These are phyloP conservation scores for Arthrinium puccinioides DNA, from an alignment of 2,329 filamentous ascomycete species.

Conservation along the genomic window DNA sequence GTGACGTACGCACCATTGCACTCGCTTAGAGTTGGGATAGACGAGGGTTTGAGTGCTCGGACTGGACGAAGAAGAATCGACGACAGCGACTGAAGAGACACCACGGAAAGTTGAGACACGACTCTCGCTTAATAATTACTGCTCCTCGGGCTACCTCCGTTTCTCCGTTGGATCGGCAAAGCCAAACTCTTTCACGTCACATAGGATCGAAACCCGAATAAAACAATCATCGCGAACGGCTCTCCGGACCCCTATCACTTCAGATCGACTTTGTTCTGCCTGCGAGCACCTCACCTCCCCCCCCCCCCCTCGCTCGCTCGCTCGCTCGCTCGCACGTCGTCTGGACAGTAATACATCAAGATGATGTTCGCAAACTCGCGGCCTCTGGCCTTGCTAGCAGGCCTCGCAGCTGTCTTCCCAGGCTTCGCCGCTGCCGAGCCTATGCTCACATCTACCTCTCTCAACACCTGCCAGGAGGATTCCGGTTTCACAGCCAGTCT, in stretches of 20 bases:
- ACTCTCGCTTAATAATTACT: no score
- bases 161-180: no score
- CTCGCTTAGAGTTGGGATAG: slow-evolving; percentile 7
- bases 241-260: no score
- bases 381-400: slow-evolving; percentile 38
- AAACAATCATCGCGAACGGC: no score
- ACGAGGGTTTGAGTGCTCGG: slow-evolving; percentile 1
- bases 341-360: slow-evolving; percentile 12
- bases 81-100: no score
- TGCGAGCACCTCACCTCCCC: no score
- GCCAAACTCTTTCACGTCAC: no score
- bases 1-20: slow-evolving; percentile 8
- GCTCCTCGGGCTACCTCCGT: no score
- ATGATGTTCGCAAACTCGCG: slow-evolving; percentile 41
- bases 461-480: slow-evolving; percentile 78
- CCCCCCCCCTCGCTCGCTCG: not conserved
- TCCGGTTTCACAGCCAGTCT: slow-evolving; percentile 81
- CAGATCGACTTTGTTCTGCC: no score
- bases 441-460: slow-evolving; percentile 72
- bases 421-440: slow-evolving; percentile 49
- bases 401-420: slow-evolving; percentile 34
- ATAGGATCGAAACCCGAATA: no score
- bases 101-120: no score
- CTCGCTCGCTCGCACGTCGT: not conserved
- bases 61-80: slow-evolving; percentile 1